Percentiles rank a stretch among this genome's conserved stretches.
Evolutionary conservation across 768 basidiomycete species (phyloP).

Genomic region (Suillus subaureus): DNA sequence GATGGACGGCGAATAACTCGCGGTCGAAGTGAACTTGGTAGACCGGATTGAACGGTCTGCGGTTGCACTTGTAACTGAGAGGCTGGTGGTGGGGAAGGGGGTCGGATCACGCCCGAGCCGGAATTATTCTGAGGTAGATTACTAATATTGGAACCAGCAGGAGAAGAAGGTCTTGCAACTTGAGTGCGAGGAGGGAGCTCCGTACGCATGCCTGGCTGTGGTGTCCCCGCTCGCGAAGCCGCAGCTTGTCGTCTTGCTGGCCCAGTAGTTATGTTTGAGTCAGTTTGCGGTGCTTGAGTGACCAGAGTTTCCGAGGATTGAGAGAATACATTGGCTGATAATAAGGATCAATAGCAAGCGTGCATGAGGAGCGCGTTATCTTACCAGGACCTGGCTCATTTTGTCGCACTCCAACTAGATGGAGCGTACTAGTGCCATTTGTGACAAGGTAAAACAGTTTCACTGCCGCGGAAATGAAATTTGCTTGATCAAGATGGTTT

Average conservation of each 20-base stretch:
- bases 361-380: constrained; percentile 15
- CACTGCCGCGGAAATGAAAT: constrained; percentile 70
- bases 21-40: constrained; percentile 38
- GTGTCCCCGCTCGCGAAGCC: constrained; percentile 10
- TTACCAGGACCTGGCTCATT: constrained; percentile 38
- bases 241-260: constrained; percentile 9
- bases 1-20: constrained; percentile 45
- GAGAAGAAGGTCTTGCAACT: constrained; percentile 36
- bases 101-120: constrained; percentile 13
- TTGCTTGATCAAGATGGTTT: constrained; percentile 64
- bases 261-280: constrained; percentile 3
- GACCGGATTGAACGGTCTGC: constrained; percentile 19
- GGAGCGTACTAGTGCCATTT: constrained; percentile 46
- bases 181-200: constrained; percentile 27
- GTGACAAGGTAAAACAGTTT: constrained; percentile 58
- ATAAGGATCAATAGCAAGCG: constrained; percentile 3
- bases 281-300: constrained; percentile 20
- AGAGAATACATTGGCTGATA: constrained; percentile 18
- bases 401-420: constrained; percentile 60
- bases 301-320: constrained; percentile 18
- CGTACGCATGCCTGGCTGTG: constrained; percentile 5
- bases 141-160: constrained; percentile 32
- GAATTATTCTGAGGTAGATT: constrained; percentile 27
- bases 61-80: constrained; percentile 22
- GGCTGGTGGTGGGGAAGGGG: constrained; percentile 25